Percentiles rank a stretch among this genome's conserved stretches.
Conservation (phyloP, 108 stramenopile genomes). For the Discostella pseudostelligera region DNA sequence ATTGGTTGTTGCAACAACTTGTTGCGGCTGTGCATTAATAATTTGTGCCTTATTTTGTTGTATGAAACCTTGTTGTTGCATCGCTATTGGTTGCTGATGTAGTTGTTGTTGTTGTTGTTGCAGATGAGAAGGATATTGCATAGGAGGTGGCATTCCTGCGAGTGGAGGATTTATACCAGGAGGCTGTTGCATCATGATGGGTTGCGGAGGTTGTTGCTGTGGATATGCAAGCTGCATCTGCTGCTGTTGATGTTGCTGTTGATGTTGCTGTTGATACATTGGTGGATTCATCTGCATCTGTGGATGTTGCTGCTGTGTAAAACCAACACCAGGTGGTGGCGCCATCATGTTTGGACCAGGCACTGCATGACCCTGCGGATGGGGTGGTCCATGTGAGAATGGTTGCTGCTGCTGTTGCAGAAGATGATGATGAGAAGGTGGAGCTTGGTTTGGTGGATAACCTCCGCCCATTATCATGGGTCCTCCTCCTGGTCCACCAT, state of each 20-base stretch:
- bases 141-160: background rate
- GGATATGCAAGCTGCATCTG: background rate
- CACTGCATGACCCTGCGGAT: no score
- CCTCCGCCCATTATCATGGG: conserved; percentile 9
- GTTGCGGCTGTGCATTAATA: background rate
- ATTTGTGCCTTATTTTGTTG: background rate
- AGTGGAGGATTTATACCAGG: background rate
- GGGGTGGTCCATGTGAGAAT: no score
- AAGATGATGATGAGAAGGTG: background rate
- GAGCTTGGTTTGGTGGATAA: conserved; percentile 1
- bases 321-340: conserved; percentile 15
- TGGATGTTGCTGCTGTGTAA: conserved; percentile 13
- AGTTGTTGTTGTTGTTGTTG: background rate
- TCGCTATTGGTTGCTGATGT: no score
- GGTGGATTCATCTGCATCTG: conserved; percentile 14
- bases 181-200: conserved; percentile 2
- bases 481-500: conserved; percentile 1
- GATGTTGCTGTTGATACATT: background rate
- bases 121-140: conserved; percentile 5
- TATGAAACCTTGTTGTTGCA: no score
- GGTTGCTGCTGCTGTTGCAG: conserved; percentile 9
- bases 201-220: conserved; percentile 1
- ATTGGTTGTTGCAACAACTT: background rate
- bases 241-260: conserved; percentile 18
- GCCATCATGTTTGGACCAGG: conserved; percentile 5